phyloP scores from a whole-genome alignment of 805 yeast species.

The Myxozyma geophila region DNA sequence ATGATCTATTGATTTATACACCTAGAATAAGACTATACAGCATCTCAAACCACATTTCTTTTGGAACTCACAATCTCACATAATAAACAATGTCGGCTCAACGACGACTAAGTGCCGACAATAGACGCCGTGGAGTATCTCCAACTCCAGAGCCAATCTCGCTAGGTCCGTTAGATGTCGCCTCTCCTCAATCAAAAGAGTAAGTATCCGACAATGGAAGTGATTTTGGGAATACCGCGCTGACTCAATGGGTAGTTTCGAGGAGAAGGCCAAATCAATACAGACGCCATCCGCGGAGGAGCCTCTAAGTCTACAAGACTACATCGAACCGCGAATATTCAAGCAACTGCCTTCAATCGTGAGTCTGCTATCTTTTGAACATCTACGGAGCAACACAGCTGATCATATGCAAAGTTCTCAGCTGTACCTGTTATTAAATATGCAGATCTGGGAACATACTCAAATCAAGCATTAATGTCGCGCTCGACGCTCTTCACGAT shows the following conservation, averaged over 20 bases:
- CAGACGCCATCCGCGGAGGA: constrained; percentile 30
- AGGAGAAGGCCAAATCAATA: constrained; percentile 4
- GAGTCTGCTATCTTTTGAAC: not conserved
- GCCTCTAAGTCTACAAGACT: constrained; percentile 17
- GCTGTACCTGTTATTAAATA: constrained; percentile 8
- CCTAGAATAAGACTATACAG: too few relatives aligned
- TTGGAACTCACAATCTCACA: not conserved
- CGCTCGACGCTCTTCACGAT: constrained; percentile 26
- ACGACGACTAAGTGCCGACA: constrained; percentile 9
- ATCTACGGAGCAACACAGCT: not conserved
- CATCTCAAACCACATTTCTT: too few relatives aligned
- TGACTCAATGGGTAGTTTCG: not conserved
- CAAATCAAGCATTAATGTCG: constrained; percentile 22
- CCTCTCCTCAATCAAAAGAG: not conserved
- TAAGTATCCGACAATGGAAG: not conserved
- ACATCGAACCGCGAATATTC: constrained; percentile 26
- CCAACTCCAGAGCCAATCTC: constrained; percentile 18
- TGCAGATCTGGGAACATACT: constrained; percentile 13
- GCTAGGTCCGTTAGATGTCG: constrained; percentile 18
- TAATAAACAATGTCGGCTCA: not conserved
- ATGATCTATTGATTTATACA: too few relatives aligned
- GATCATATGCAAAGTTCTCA: constrained; percentile 5
- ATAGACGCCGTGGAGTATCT: constrained; percentile 24
- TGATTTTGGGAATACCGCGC: not conserved
- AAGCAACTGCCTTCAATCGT: constrained; percentile 27